These are phyloP conservation scores for Noccaea caerulescens DNA, from an alignment of 345 rosid species.

Conservation along the genomic window DNA sequence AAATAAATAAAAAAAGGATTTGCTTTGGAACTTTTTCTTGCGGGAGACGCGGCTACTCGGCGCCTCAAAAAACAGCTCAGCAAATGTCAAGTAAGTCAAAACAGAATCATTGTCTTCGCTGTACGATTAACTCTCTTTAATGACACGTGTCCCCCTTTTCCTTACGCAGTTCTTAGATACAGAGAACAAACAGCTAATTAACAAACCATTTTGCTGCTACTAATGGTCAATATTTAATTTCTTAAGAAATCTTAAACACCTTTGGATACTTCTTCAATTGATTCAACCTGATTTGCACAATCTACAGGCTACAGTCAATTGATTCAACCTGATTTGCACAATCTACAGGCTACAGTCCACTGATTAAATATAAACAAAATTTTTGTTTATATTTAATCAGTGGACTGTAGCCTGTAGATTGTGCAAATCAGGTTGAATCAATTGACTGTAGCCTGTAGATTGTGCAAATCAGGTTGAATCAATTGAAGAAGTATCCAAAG, in stretches of 20 bases:
- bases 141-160: conserved; percentile 28
- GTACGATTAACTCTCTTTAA: not conserved
- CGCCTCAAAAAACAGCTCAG: conserved; percentile 38
- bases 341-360: not conserved
- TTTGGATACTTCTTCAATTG: not conserved
- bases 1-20: not conserved
- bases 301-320: not conserved
- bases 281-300: not conserved
- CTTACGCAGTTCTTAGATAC: not conserved
- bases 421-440: not conserved
- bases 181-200: conserved; percentile 24
- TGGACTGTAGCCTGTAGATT: not conserved
- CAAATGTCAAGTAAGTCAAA: conserved; percentile 26
- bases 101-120: conserved; percentile 35
- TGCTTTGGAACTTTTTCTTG: conserved; percentile 38
- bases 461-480: not conserved
- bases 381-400: too few relatives aligned
- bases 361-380: too few relatives aligned
- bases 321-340: not conserved
- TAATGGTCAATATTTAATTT: conserved; percentile 12
- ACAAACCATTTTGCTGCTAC: not conserved
- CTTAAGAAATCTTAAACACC: not conserved
- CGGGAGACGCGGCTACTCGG: conserved; percentile 43
- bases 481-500: not conserved
- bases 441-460: not conserved